phyloP scores from a whole-genome alignment of 2,329 filamentous ascomycete genomes.

The Pseudocercospora macadamiae region DNA sequence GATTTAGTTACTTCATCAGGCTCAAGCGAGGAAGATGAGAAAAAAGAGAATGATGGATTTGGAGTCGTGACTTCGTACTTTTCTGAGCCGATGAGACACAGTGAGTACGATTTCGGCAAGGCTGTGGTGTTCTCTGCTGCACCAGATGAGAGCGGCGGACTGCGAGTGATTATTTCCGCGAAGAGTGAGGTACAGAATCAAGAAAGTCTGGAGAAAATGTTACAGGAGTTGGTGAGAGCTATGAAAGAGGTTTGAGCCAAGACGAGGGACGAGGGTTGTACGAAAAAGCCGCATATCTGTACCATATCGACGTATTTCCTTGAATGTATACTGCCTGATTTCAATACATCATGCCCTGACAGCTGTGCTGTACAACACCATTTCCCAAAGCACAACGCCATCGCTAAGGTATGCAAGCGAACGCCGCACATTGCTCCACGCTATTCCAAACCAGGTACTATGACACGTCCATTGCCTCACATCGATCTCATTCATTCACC shows the following conservation, averaged over 20 bases:
- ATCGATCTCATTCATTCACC: no score
- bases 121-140: conserved; percentile 6
- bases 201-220: neutral
- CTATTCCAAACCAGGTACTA: no score
- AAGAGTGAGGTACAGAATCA: conserved; percentile 4
- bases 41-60: neutral
- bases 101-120: no score
- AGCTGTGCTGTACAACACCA: no score
- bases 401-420: no score
- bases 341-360: no score
- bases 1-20: neutral
- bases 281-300: neutral
- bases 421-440: no score
- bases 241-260: neutral
- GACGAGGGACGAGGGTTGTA: neutral
- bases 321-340: neutral
- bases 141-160: neutral
- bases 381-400: no score
- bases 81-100: neutral
- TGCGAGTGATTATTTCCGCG: neutral
- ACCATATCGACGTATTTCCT: neutral
- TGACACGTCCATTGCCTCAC: no score
- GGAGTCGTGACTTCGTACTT: conserved; percentile 4
- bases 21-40: neutral
- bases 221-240: neutral